Base-by-base conservation (phyloP, 805 yeast genomes). In the Cyberlindnera maclurae region DNA sequence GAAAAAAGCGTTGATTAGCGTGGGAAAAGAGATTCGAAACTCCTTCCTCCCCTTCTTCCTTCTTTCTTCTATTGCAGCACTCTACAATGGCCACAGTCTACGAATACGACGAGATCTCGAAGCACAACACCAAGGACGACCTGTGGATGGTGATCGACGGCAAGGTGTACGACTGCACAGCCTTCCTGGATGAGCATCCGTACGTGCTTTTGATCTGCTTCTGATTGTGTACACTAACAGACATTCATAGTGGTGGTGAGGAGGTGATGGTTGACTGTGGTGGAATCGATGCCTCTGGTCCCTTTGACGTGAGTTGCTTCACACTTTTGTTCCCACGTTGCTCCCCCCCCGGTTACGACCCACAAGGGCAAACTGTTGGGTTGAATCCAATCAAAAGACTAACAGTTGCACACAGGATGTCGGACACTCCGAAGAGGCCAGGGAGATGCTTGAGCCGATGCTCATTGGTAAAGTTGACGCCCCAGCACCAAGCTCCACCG, bases 351-450 rank as follows among this genome's bases (percentile, higher is more conserved):
- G 8, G 24, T n/a, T n/a, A n/a, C n/a, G n/a, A n/a, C n/a, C n/a
- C n/a, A n/a, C n/a, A n/a, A n/a, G 8, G 24, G 24, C 5, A 20
- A 20, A 6, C 8, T 20, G 24, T 20, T 20, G 24, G 24, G 24
- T 8, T n/a, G n/a, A n/a, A n/a, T n/a, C n/a, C n/a, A n/a, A n/a
- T n/a, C n/a, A n/a, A n/a, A n/a, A n/a, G n/a, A 41, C 42, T 13
- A 24, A 22, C 34, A 11, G n/a, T n/a, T n/a, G n/a, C n/a, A n/a
- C n/a, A n/a, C 72, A 39, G 79, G 96, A 87, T 57, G 89, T 93
- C 58, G 99, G 99, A 27, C 99, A 93, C 66, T 87, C 97, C 27
- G 97, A 89, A 46, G 96, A 89, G 50, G 97, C 99, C 30, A 78
- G 79, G 51, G 93, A 82, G 52, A 70, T 82, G 50, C 68, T 93